Evolutionary conservation across 306 rosid genomes (phyloP).

Genomic region (cucumber (Cucumis sativus)): Cucumber_9930_V3 NC_026660.2:30712001-30712500

Average conservation of each 20-base stretch:
- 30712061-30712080: neutral
- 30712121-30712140: conserved; percentile 90
- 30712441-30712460: neutral
- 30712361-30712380: neutral
- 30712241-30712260: conserved; percentile 92
- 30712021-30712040: neutral
- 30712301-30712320: conserved; percentile 89
- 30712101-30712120: conserved; percentile 98
- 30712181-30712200: conserved; percentile 2
- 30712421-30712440: neutral
- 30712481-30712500: neutral
- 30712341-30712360: conserved; percentile 12
- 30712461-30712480: neutral
- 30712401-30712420: neutral
- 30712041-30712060: neutral
- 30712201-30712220: neutral
- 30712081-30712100: conserved; percentile 98
- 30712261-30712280: conserved; percentile 98
- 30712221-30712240: conserved; percentile 50
- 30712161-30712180: conserved; percentile 1
- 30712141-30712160: conserved; percentile 83
- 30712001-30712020: neutral
- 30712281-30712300: conserved; percentile 95
- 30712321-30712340: conserved; percentile 89
- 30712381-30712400: neutral